Conservation (phyloP, 768 basidiomycete species). For the Hemileccinum impolitum region DNA sequence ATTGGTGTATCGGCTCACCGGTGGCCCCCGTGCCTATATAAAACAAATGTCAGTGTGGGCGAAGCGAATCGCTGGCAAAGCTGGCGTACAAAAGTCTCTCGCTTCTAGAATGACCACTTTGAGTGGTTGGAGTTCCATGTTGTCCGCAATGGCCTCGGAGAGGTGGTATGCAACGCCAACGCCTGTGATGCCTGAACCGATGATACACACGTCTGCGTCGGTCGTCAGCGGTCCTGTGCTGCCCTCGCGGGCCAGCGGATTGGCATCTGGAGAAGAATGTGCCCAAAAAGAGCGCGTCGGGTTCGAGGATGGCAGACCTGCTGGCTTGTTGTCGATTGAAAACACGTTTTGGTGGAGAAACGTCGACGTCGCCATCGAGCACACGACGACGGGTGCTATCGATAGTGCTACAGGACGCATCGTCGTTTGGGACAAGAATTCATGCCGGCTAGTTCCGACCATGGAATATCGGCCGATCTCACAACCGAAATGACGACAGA, state of each 20-base stretch:
- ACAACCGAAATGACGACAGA: no score
- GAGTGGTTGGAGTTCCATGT: constrained; percentile 22
- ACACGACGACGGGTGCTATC: not conserved
- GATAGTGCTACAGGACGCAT: no score
- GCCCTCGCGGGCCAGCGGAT: constrained; percentile 65
- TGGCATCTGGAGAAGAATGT: constrained; percentile 49
- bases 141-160: constrained; percentile 29
- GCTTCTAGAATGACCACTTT: constrained; percentile 76
- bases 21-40: constrained; percentile 69
- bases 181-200: constrained; percentile 80
- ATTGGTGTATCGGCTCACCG: constrained; percentile 36
- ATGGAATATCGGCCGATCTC: no score
- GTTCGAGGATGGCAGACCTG: constrained; percentile 52
- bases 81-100: constrained; percentile 66
- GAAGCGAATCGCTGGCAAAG: no score
- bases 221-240: constrained; percentile 56
- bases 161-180: constrained; percentile 74
- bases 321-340: constrained; percentile 6
- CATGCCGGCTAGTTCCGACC: no score
- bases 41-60: not conserved
- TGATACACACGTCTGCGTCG: constrained; percentile 70
- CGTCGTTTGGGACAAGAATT: no score
- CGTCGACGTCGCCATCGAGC: constrained; percentile 9
- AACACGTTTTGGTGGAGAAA: constrained; percentile 6
- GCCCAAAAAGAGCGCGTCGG: constrained; percentile 77